Base-by-base conservation (phyloP, 164 flowering plant genomes). In the Macadamia tetraphylla region DNA sequence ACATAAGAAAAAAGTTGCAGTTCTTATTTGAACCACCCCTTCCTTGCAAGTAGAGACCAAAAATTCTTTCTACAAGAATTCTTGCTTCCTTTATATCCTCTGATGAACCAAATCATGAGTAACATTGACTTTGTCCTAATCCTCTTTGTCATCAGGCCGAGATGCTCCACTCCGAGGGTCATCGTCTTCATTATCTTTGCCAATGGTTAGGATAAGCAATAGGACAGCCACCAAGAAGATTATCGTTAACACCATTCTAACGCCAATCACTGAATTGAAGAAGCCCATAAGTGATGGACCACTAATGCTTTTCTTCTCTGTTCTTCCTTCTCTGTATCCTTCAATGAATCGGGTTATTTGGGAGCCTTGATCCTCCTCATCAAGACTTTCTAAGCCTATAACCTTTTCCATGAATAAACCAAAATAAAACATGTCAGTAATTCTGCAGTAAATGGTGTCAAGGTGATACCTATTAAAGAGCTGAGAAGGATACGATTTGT, bases 301-400 rank as follows among this genome's bases (percentile, higher is more conserved):
- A 13, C 77, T 56, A 29, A 90, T 71, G 65, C 57, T 73, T 49
- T 84, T 81, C 76, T 76, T 62, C 32, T 70, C 73, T 29, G 83
- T 82, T 71, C 78, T 84, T 82, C 98, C 96, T 78, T 81, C 88
- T 77, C 85, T 84, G 56, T 86, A 90, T 70, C 92, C 94, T 79
- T 84, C 87, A 46, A 92, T 81, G 72, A 92, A 90, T 70, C 63
- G 80, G 5, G 91, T 83, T 49, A 92, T 82, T 73, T 90, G 86
- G 40, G 88, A 72, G 9, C 83, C 91, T 60, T 82, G 89, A 79
- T 92, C 91, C 40, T 83, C 88, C 31, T 78, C 92, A 23, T 74
- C 81, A 11, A 92, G 74, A 75, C 73, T 80, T 70, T 92, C 96
- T 12, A 83, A 79, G 58, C 88, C 98, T 67, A 66, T 70, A 55